Evolutionary conservation across 805 yeast genomes (phyloP), one percentile per base, ranked within the genome.

Genomic region (Kodamaea lidongshanica): DNA sequence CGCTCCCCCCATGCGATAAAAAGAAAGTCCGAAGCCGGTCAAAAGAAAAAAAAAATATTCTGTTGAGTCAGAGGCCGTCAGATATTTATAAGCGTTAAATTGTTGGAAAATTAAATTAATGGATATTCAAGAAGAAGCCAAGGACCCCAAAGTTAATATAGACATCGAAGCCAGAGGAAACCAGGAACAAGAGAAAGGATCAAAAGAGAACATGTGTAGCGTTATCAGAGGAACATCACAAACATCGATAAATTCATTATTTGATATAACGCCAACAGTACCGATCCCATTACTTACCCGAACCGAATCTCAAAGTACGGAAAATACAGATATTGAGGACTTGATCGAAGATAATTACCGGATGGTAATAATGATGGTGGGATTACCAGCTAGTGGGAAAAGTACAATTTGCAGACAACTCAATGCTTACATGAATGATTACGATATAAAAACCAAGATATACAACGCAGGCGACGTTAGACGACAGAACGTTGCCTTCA

Each of bases 381-480:
- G 69, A 1, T 51, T 63, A 28, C 69, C 69, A 0, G 69, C 67
- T 2, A 48, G 56, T 3, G 69, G 69, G 3, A 63, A 63, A 41
- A 53, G 61, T 30, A 61, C 68, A 14, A 39, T 61, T 6, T 51
- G 62, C 34, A 47, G 48, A 24, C 66, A 59, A 41, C 38, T 63
- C 16, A 42, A 46, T 12, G 37, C 41, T n/a, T 46, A 40, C 32
- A 47, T 63, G 30, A 53, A 56, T 34, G 46, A 51, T 3, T 28
- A 31, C 21, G 44, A 42, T 9, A 42, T 35, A 30, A 48, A 32
- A 26, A 42, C 50, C 7, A 37, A 48, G 28, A 55, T 66, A 7
- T 72, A 61, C 44, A 72, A 72, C 39, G 76, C 77, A 16, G 78
- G 78, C 14, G 65, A 71, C 38, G 59, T 70, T 12, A 52, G 78